A percentile compares a stretch with the other conserved stretches of the same genome.
Evolutionary conservation across 768 basidiomycete genomes (phyloP).

Genomic region (Mycena epipterygia): DNA sequence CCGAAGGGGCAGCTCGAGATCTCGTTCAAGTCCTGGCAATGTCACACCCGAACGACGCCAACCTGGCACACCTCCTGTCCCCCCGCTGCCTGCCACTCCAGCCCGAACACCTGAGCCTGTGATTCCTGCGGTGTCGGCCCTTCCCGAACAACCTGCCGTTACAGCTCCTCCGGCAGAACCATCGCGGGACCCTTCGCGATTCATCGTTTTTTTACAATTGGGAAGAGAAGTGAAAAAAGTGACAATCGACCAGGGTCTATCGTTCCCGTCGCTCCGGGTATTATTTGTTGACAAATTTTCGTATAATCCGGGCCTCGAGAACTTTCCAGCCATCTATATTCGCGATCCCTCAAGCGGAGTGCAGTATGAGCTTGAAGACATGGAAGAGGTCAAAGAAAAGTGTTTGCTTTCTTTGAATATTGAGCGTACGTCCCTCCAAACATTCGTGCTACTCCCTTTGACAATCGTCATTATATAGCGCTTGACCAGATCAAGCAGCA

Average conservation of each 20-base stretch:
- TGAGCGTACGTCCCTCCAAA: constrained; percentile 79
- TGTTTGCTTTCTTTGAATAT: constrained; percentile 94
- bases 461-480: constrained; percentile 61
- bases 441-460: constrained; percentile 6
- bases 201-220: constrained; percentile 90
- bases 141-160: constrained; percentile 20
- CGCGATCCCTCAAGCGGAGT: constrained; percentile 93
- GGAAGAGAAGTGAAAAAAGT: constrained; percentile 94
- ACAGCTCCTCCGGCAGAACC: constrained; percentile 34
- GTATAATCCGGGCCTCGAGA: constrained; percentile 92
- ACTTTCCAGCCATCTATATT: constrained; percentile 96
- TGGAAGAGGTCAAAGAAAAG: constrained; percentile 91
- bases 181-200: constrained; percentile 50
- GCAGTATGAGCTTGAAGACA: constrained; percentile 95
- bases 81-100: constrained; percentile 63
- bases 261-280: constrained; percentile 82
- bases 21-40: constrained; percentile 48
- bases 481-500: constrained; percentile 99
- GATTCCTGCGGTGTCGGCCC: constrained; percentile 24
- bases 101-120: constrained; percentile 56
- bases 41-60: constrained; percentile 57
- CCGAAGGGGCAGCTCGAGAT: constrained; percentile 43
- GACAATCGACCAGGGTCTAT: constrained; percentile 74
- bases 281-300: constrained; percentile 96
- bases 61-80: constrained; percentile 55